Conservation (phyloP, 2,329 filamentous ascomycete genomes). For the Calonectria pteridis region DNA sequence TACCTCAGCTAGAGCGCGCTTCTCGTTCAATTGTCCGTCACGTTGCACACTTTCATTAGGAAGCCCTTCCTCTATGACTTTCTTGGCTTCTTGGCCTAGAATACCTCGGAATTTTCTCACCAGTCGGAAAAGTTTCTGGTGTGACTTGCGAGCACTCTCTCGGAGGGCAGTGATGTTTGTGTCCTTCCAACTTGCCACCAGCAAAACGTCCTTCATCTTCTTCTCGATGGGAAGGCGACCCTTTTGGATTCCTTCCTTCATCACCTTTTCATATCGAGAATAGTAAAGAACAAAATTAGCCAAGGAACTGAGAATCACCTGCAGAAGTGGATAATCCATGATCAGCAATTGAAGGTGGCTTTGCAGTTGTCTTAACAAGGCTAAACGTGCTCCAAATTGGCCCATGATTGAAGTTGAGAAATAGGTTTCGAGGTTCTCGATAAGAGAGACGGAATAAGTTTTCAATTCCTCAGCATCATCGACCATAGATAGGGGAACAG, state of each 20-base stretch:
- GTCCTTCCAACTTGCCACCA: constrained; percentile 97
- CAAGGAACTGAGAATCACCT: constrained; percentile 73
- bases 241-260: constrained; percentile 73
- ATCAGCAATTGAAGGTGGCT: constrained; percentile 74
- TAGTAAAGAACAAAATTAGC: constrained; percentile 84
- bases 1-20: constrained; percentile 19
- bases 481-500: constrained; percentile 76
- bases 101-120: constrained; percentile 90
- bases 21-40: constrained; percentile 7
- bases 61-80: constrained; percentile 70
- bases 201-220: constrained; percentile 91
- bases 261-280: constrained; percentile 74
- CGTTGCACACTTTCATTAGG: constrained; percentile 59
- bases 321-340: constrained; percentile 69
- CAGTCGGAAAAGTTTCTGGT: constrained; percentile 91
- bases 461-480: constrained; percentile 70
- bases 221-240: constrained; percentile 86
- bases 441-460: constrained; percentile 74
- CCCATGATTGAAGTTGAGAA: constrained; percentile 84
- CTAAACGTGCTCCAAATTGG: constrained; percentile 80
- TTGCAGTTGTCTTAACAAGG: constrained; percentile 74
- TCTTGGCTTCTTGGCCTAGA: constrained; percentile 80
- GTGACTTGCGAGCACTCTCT: constrained; percentile 90
- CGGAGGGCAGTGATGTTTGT: constrained; percentile 91
- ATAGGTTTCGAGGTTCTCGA: constrained; percentile 84